Conservation (phyloP, 352 stramenopile species). For the Globisporangium camurandrum region DNA sequence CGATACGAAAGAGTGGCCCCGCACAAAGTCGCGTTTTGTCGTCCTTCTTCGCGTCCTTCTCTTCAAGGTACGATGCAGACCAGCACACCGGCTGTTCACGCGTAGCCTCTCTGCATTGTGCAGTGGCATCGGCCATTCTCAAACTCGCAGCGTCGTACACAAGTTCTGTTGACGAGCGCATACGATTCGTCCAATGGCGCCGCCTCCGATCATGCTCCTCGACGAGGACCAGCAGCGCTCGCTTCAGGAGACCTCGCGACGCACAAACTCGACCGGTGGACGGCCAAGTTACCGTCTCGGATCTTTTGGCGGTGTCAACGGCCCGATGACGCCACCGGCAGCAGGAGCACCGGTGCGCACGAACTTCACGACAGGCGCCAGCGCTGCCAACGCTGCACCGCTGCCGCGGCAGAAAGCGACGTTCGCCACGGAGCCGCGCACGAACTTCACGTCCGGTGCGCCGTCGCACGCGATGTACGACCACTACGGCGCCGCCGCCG, state of each 20-base stretch:
- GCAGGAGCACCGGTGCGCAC: slow-evolving; percentile 17
- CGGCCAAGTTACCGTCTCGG: slow-evolving; percentile 1
- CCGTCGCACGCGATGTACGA: slow-evolving; percentile 2
- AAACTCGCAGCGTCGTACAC: no score
- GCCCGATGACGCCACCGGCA: slow-evolving; percentile 12
- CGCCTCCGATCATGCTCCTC: slow-evolving; percentile 27
- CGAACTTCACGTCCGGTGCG: slow-evolving; percentile 9
- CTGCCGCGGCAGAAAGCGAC: not conserved
- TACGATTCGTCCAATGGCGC: no score
- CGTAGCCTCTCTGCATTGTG: no score
- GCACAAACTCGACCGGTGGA: slow-evolving; percentile 10
- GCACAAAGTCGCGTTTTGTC: no score
- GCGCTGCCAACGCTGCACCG: not conserved
- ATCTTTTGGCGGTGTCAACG: slow-evolving; percentile 9
- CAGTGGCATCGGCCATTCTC: no score
- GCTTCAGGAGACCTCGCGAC: slow-evolving; percentile 15
- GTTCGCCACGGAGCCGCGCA: not conserved
- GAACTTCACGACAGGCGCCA: slow-evolving; percentile 19
- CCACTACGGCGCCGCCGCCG: not conserved
- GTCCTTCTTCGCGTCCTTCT: no score
- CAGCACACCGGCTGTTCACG: no score
- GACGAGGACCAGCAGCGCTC: slow-evolving; percentile 51
- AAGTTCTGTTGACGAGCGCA: no score
- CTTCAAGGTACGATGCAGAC: no score
- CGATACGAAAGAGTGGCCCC: no score